These are phyloP conservation scores for Solanum pennellii DNA, from an alignment of 257 asterid species.

Conservation along the genomic window DNA sequence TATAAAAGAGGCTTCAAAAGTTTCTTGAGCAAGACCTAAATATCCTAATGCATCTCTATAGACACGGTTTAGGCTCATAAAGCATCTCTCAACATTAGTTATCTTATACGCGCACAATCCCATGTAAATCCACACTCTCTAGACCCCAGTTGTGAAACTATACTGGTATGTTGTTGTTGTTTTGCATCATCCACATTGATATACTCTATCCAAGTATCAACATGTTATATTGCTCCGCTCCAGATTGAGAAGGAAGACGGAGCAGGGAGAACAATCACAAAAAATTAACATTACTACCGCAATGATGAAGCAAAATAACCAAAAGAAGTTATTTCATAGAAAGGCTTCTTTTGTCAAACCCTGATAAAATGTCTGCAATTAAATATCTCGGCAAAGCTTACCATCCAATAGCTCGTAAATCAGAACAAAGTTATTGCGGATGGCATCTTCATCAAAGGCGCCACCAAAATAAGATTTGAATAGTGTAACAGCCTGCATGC, in stretches of 20 bases:
- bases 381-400: conserved; percentile 13
- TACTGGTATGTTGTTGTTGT: not conserved
- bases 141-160: not conserved
- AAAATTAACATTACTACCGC: not conserved
- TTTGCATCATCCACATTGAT: not conserved
- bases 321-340: not conserved
- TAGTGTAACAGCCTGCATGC: conserved; percentile 80
- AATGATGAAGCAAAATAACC: not conserved
- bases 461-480: conserved; percentile 98
- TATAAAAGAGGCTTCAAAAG: not conserved
- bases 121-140: not conserved
- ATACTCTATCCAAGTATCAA: not conserved
- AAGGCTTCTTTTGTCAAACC: not conserved
- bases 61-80: not conserved
- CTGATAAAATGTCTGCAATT: not conserved
- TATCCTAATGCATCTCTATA: not conserved
- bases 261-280: not conserved
- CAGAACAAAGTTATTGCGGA: conserved; percentile 91
- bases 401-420: conserved; percentile 96
- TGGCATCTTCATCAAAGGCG: conserved; percentile 97
- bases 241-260: not conserved
- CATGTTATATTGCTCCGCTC: not conserved
- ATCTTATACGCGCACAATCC: not conserved
- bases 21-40: not conserved
- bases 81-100: not conserved